Evolutionary conservation across 2,329 filamentous ascomycete genomes (phyloP).

Genomic region (Cercospora brassicicola): DNA sequence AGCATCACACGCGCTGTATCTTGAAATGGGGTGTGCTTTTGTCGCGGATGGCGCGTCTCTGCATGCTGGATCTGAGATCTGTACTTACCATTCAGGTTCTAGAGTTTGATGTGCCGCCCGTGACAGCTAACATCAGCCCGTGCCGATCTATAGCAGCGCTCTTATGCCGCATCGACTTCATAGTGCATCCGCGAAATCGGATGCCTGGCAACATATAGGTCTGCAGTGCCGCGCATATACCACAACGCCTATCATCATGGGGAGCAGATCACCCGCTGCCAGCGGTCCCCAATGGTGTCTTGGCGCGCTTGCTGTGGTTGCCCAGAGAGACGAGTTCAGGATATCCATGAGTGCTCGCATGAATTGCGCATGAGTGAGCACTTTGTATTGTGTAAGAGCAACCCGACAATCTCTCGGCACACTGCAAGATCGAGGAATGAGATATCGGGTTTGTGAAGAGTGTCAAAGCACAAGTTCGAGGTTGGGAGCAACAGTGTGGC

Average conservation of each 20-base stretch:
- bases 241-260: background rate
- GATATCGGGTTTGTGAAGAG: background rate
- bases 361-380: background rate
- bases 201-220: background rate
- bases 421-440: background rate
- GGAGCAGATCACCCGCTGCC: background rate
- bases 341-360: background rate
- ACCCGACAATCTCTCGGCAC: background rate
- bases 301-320: background rate
- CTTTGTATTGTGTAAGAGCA: background rate
- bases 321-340: background rate
- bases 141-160: background rate
- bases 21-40: background rate
- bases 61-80: conserved; percentile 1
- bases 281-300: background rate
- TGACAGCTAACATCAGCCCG: conserved; percentile 8
- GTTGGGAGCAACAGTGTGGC: background rate
- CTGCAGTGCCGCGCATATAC: background rate
- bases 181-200: conserved; percentile 1
- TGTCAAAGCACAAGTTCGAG: background rate
- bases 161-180: background rate
- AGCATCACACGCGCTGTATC: background rate
- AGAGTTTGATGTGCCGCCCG: conserved; percentile 9
- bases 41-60: conserved; percentile 4
- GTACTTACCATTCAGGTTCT: background rate